phyloP scores from a whole-genome alignment of 495 filamentous ascomycete genomes.

The Xylaria bambusicola region DNA sequence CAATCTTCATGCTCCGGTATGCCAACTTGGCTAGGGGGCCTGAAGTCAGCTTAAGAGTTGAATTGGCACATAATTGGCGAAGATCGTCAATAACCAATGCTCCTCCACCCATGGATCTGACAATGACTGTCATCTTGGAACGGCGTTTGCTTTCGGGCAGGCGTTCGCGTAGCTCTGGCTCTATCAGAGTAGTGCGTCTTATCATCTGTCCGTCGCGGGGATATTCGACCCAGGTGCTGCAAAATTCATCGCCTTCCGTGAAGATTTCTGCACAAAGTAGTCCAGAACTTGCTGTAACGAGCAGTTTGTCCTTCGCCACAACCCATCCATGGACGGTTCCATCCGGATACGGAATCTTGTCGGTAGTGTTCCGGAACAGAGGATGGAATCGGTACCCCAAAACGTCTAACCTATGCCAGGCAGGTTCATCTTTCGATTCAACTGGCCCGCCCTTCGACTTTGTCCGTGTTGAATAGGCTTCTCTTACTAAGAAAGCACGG shows the following conservation, averaged over 20 bases:
- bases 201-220: conserved; percentile 62
- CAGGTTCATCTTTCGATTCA: conserved; percentile 73
- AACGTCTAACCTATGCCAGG: conserved; percentile 86
- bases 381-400: conserved; percentile 89
- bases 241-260: conserved; percentile 71
- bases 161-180: conserved; percentile 69
- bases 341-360: conserved; percentile 64
- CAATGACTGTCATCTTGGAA: conserved; percentile 65
- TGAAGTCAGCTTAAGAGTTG: conserved; percentile 64
- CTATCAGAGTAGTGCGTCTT: conserved; percentile 70
- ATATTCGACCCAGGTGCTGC: conserved; percentile 79
- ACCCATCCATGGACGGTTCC: conserved; percentile 87
- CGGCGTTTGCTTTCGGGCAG: conserved; percentile 72
- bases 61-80: conserved; percentile 65
- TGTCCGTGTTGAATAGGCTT: conserved; percentile 82
- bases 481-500: conserved; percentile 75
- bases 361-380: conserved; percentile 82
- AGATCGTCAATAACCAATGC: conserved; percentile 75
- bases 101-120: conserved; percentile 75
- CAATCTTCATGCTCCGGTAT: conserved; percentile 77
- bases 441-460: conserved; percentile 77
- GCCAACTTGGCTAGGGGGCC: conserved; percentile 65
- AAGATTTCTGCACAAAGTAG: conserved; percentile 82
- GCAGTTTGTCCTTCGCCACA: conserved; percentile 75
- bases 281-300: conserved; percentile 79